These are phyloP conservation scores for Stropharia rugosoannulata DNA, from an alignment of 768 basidiomycete species.

Conservation along the genomic window DNA sequence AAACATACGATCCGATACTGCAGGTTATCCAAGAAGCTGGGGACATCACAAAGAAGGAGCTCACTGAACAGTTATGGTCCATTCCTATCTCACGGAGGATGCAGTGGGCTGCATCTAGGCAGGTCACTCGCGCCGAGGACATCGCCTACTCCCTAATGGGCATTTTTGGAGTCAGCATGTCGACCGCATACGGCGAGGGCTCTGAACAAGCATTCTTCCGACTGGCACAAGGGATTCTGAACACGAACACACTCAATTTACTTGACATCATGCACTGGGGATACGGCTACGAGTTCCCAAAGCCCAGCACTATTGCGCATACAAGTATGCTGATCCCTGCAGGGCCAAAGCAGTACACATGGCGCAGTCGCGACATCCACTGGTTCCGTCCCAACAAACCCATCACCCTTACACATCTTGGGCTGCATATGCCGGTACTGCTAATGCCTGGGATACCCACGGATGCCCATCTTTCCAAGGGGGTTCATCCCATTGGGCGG, in stretches of 20 bases:
- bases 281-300: neutral
- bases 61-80: neutral
- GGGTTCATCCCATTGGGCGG: neutral
- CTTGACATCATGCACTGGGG: conserved; percentile 1
- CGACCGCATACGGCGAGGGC: conserved; percentile 4
- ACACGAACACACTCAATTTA: neutral
- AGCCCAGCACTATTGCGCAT: conserved; percentile 1
- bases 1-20: neutral
- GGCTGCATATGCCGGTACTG: neutral
- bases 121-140: conserved; percentile 3
- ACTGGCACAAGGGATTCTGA: neutral
- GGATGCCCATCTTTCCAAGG: neutral
- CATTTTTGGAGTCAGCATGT: conserved; percentile 2
- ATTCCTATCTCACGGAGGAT: neutral
- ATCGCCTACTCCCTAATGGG: conserved; percentile 4
- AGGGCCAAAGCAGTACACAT: neutral
- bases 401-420: conserved; percentile 1
- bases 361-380: neutral
- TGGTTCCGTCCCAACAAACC: neutral
- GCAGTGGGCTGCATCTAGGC: conserved; percentile 1
- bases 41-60: neutral
- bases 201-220: conserved; percentile 1
- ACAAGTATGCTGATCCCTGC: neutral
- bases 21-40: neutral
- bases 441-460: neutral